Conservation (phyloP, 768 basidiomycete genomes). For the Tricholoma bakamatsutake region DNA sequence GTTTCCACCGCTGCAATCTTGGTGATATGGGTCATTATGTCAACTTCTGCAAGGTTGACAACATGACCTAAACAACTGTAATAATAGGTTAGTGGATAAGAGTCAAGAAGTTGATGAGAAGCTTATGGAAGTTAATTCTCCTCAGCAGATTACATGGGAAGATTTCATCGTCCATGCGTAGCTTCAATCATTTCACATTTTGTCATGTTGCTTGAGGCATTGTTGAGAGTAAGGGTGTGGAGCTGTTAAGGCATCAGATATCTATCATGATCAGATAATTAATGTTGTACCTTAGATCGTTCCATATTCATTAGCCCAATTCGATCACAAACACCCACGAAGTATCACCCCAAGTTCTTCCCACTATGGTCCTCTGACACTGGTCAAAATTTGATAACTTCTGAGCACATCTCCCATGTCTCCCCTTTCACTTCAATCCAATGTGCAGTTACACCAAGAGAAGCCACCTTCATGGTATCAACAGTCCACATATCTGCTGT, state of each 20-base stretch:
- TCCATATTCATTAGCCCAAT: constrained; percentile 16
- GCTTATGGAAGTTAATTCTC: too few relatives aligned
- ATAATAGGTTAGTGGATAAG: too few relatives aligned
- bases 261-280: background rate
- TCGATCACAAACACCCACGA: constrained; percentile 17
- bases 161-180: constrained; percentile 1
- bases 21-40: too few relatives aligned
- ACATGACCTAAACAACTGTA: too few relatives aligned
- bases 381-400: constrained; percentile 19
- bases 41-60: too few relatives aligned
- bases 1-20: too few relatives aligned
- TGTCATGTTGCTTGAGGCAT: constrained; percentile 8
- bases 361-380: constrained; percentile 20
- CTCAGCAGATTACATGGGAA: constrained; percentile 5
- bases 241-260: constrained; percentile 12
- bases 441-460: too few relatives aligned
- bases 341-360: constrained; percentile 21
- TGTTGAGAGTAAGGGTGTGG: constrained; percentile 15
- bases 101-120: too few relatives aligned
- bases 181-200: constrained; percentile 11
- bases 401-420: constrained; percentile 6
- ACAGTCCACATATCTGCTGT: too few relatives aligned
- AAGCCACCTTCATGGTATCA: too few relatives aligned
- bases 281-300: too few relatives aligned
- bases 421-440: too few relatives aligned